phyloP scores from a whole-genome alignment of 2,329 filamentous ascomycete species.

The Coniochaeta hoffmannii region DNA sequence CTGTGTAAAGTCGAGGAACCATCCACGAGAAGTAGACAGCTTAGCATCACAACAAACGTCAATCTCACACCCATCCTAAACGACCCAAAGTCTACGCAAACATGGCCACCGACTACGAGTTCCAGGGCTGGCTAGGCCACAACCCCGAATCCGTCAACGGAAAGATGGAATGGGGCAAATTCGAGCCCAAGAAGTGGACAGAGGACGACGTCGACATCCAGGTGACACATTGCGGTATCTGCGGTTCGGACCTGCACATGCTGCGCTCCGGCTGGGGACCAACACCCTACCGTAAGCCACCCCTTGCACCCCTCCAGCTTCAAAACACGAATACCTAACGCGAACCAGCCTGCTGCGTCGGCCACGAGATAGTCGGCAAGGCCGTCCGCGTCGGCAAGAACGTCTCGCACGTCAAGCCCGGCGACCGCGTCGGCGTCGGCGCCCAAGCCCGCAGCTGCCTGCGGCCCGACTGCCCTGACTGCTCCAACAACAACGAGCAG shows the following conservation, averaged over 20 bases:
- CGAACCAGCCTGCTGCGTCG: constrained; percentile 34
- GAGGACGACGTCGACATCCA: constrained; percentile 60
- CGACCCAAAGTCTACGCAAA: constrained; percentile 38
- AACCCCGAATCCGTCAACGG: constrained; percentile 32
- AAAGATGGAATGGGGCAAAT: constrained; percentile 48
- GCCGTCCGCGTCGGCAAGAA: constrained; percentile 46
- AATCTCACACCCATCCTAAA: background rate
- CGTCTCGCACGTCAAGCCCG: constrained; percentile 40
- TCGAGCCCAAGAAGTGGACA: constrained; percentile 56
- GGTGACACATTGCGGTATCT: constrained; percentile 59
- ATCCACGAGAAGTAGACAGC: too few relatives aligned
- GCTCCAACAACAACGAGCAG: constrained; percentile 24
- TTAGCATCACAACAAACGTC: background rate
- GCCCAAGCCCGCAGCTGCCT: constrained; percentile 52
- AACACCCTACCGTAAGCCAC: constrained; percentile 23
- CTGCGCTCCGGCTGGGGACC: constrained; percentile 45
- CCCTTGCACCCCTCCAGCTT: background rate
- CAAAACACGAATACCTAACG: background rate
- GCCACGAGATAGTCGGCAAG: constrained; percentile 58
- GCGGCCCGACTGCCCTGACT: constrained; percentile 24
- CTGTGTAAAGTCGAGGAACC: background rate
- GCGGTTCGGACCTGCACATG: constrained; percentile 54
- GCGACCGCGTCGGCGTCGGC: constrained; percentile 57
- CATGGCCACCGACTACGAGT: constrained; percentile 29
- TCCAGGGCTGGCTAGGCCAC: constrained; percentile 43